Base-by-base conservation (phyloP, 495 filamentous ascomycete species). In the Tuber magnatum region DNA sequence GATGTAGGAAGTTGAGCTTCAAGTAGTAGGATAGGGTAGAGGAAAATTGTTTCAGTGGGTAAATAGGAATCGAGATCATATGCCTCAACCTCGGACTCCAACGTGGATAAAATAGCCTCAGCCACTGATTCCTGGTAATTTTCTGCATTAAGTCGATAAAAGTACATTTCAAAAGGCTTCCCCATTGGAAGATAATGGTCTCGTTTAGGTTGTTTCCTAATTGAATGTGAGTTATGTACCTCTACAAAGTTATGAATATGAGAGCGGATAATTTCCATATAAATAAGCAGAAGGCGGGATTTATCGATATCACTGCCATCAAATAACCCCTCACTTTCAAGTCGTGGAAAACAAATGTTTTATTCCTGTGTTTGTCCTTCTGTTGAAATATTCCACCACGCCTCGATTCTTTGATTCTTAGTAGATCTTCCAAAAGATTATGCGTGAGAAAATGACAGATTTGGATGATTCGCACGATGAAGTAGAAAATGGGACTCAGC, bases 351-450 rank as follows among this genome's bases (percentile, higher is more conserved):
- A 61, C 32, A 61, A 12, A 28, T 9, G 1, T 61, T 61, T 9
- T n/a, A 61, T 32, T 61, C 51, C 12, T 61, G 51, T 28, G 3
- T 61, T 61, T 61, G 51, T 14, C n/a, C n/a, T 32, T 61, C 51
- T 12, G 51, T 61, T 32, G 32, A 61, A 28, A 61, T 61, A 32
- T 61, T 61, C 51, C 10, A 61, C 51, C 51, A 61, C 1, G 51
- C n/a, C 12, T 61, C n/a, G 16, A 61, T 61, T 61, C 51, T 43
- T 68, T 75, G 75, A 22, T 77, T 71, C 35, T 70, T 73, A 0
- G 38, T 14, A 0, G 44, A 77, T 38, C 40, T 77, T 1, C 68
- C 46, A 32, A 32, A 75, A 1, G 68, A 74, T 40, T 48, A 77
- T 0, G 68, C 9, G 0, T 56, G 14, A 35, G 68, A 22, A n/a